These are phyloP conservation scores for Syncephalis plumigaleata DNA, from an alignment of 371 early-diverging fungal species.

Conservation along the genomic window DNA sequence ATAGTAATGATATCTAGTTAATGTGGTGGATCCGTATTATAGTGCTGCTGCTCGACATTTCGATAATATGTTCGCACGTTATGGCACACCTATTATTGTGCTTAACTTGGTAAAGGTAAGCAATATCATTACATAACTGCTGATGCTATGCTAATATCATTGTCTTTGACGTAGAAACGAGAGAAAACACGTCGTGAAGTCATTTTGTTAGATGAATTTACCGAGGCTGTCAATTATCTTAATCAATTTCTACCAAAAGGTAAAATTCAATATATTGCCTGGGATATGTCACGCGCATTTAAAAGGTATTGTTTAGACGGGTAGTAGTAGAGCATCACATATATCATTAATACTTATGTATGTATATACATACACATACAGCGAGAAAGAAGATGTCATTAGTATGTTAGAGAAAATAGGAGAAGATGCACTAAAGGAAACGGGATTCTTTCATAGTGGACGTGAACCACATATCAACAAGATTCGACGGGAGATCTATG, in stretches of 20 bases:
- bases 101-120: constrained; percentile 78
- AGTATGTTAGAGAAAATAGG: constrained; percentile 74
- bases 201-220: constrained; percentile 68
- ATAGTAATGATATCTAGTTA: constrained; percentile 25
- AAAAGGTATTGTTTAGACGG: constrained; percentile 41
- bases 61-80: constrained; percentile 70
- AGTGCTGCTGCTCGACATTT: constrained; percentile 85
- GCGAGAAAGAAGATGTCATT: constrained; percentile 79
- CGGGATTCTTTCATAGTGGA: constrained; percentile 87
- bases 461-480: constrained; percentile 43
- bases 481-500: constrained; percentile 13
- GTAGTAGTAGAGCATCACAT: not conserved
- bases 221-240: constrained; percentile 60
- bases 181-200: constrained; percentile 82
- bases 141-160: too few species aligned
- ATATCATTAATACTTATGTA: not conserved
- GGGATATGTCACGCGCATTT: constrained; percentile 95
- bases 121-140: too few species aligned
- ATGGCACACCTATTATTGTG: constrained; percentile 78
- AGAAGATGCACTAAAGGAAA: constrained; percentile 64
- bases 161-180: constrained; percentile 30
- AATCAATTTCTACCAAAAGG: constrained; percentile 74
- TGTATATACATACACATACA: constrained; percentile 4
- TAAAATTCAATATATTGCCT: constrained; percentile 78
- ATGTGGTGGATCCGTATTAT: constrained; percentile 81